A percentile compares a stretch with the other conserved stretches of the same genome.
Evolutionary conservation across 495 filamentous ascomycete species (phyloP).

Genomic region (Neurospora intermedia): DNA sequence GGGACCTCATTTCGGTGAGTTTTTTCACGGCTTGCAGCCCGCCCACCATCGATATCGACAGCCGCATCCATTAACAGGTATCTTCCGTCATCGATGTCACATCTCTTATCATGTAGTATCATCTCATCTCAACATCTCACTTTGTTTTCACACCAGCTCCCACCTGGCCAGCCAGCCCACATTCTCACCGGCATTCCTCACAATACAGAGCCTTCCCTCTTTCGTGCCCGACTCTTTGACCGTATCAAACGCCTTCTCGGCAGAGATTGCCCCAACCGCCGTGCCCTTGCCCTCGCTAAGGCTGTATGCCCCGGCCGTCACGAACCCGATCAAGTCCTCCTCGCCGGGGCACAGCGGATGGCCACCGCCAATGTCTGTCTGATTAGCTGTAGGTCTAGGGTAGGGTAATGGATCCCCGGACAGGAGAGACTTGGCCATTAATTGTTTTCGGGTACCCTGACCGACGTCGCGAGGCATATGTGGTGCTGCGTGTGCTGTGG

Average conservation of each 20-base stretch:
- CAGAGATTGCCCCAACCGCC: constrained; percentile 60
- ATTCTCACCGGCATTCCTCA: constrained; percentile 65
- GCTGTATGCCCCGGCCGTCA: constrained; percentile 78
- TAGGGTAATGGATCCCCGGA: constrained; percentile 13
- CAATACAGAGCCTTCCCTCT: constrained; percentile 54
- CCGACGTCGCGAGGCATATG: constrained; percentile 13
- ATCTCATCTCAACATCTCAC: neutral
- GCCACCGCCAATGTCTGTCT: constrained; percentile 28
- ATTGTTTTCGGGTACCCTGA: constrained; percentile 37
- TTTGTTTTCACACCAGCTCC: constrained; percentile 48
- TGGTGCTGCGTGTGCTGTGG: neutral
- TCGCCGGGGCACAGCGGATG: constrained; percentile 61
- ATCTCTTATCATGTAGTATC: neutral
- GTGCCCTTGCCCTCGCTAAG: constrained; percentile 65
- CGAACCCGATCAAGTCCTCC: constrained; percentile 79
- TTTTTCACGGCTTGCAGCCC: neutral
- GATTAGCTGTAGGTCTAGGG: constrained; percentile 11
- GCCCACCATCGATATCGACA: neutral
- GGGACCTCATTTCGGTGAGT: neutral
- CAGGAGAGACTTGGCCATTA: constrained; percentile 44
- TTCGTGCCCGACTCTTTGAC: constrained; percentile 9
- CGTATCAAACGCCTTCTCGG: constrained; percentile 42
- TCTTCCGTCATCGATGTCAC: neutral
- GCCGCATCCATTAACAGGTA: neutral
- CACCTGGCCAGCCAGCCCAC: constrained; percentile 72